Conservation (phyloP, 75 land plant species). For the Gnetum montanum region DNA sequence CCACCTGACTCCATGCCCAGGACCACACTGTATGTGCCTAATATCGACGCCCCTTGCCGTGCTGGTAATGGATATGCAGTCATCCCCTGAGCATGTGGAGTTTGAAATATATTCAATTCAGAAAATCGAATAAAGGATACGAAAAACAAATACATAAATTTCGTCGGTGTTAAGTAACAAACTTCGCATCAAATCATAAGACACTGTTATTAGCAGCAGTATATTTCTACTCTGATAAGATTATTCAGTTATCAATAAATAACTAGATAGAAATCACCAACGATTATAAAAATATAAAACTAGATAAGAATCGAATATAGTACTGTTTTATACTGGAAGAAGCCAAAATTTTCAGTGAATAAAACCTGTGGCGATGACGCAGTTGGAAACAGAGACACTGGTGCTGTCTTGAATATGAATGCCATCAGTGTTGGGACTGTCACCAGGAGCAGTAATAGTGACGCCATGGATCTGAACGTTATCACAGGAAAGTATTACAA, state of each 20-base stretch:
- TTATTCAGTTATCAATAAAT: too few species aligned
- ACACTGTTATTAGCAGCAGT: too few species aligned
- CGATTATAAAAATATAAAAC: too few species aligned
- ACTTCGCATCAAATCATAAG: too few species aligned
- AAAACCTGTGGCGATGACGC: too few species aligned
- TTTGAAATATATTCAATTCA: not conserved
- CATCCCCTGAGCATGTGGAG: constrained; percentile 27
- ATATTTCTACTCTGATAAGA: not conserved
- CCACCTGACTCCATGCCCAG: constrained; percentile 77
- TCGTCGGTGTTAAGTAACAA: not conserved
- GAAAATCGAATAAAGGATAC: not conserved
- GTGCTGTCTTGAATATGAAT: constrained; percentile 47
- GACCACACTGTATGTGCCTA: constrained; percentile 40
- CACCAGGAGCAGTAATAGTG: constrained; percentile 35
- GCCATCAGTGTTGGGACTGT: constrained; percentile 88
- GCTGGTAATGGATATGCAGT: constrained; percentile 58
- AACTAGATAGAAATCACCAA: too few species aligned
- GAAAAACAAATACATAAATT: not conserved
- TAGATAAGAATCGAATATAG: too few species aligned
- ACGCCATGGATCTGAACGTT: constrained; percentile 27
- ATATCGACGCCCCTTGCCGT: constrained; percentile 31
- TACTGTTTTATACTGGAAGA: too few species aligned
- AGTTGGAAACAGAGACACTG: constrained; percentile 27
- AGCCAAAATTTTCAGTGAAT: too few species aligned
- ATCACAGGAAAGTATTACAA: too few species aligned